Base-by-base conservation (phyloP, 2,329 filamentous ascomycete genomes). In the Colletotrichum viniferum region DNA sequence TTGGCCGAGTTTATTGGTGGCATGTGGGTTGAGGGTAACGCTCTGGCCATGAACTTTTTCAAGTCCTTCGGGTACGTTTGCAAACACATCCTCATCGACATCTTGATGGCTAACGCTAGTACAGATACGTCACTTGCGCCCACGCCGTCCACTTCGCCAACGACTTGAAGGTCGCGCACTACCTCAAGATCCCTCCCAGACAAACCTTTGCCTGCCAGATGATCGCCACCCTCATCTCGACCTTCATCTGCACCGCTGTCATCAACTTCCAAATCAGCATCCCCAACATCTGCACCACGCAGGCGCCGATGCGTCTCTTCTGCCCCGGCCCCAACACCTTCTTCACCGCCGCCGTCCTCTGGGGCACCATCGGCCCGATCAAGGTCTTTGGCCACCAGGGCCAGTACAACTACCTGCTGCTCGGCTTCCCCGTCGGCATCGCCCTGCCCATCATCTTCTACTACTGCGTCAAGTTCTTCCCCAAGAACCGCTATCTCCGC, bases 121-220 rank as follows among this genome's bases (percentile, higher is more conserved):
- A 24, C 21, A 75, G 73, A 10, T 87, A 87, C 67, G 85, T 88
- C 16, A 88, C 87, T 1, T 88, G 87, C 67, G 86, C 87, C 0
- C 87, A 90, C 76, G 87, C 88, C n/a, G 83, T 90, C 26, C 85
- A 85, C 80, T 90, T 90, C 79, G 86, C 83, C 73, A 86, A 86
- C 77, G 87, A 87, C 77, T 80, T 87, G 43, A 88, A 88, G 80
- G 85, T 88, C 16, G 87, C 87, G 10, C 87, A 88, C 77, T 92
- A 92, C 81, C 87, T 90, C 83, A 92, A 92, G 83, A 91, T 92
- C 21, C 90, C 91, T 7, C 91, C 91, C 0, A 87, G 89, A 13
- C 87, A 91, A 34, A 90, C 90, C 5, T 93, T 92, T 78, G 82
- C 85, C 26, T 90, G 90, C 1, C 91, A 92, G 81, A 89, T 92